phyloP scores from a whole-genome alignment of 2,329 filamentous ascomycete species.

The Fusarium cyanostomum region DNA sequence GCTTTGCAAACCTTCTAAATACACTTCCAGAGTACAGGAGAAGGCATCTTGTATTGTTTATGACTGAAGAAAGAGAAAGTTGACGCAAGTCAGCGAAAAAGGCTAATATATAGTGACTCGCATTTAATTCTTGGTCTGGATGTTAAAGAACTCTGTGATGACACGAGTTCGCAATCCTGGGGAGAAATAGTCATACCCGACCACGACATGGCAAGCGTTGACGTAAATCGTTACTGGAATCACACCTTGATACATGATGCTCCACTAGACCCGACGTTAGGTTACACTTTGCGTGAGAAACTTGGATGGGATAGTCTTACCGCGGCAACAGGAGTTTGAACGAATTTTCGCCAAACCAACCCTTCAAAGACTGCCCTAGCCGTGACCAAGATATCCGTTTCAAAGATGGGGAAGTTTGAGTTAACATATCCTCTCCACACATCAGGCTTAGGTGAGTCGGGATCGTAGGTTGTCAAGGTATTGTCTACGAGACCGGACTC shows the following conservation, averaged over 20 bases:
- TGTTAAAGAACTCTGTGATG: conserved; percentile 46
- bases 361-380: conserved; percentile 40
- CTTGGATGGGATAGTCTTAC: conserved; percentile 24
- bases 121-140: conserved; percentile 11
- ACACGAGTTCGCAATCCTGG: conserved; percentile 42
- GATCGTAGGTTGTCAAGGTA: conserved; percentile 42
- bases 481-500: conserved; percentile 50
- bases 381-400: conserved; percentile 41
- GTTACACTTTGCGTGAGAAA: fast-evolving
- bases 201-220: conserved; percentile 45
- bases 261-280: conserved; percentile 43
- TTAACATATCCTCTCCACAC: conserved; percentile 50
- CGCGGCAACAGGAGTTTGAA: conserved; percentile 32
- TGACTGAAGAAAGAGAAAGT: not conserved
- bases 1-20: no score
- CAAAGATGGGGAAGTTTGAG: conserved; percentile 50
- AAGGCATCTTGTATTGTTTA: no score
- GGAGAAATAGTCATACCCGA: conserved; percentile 51
- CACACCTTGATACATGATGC: conserved; percentile 48
- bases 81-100: no score
- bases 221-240: conserved; percentile 51
- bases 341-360: conserved; percentile 34
- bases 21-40: no score
- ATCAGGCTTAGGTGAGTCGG: conserved; percentile 21
- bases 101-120: fast-evolving